Evolutionary conservation across 2,329 filamentous ascomycete species (phyloP), one percentile per base, ranked within the genome.

Genomic region (Sclerotinia spermophila): DNA sequence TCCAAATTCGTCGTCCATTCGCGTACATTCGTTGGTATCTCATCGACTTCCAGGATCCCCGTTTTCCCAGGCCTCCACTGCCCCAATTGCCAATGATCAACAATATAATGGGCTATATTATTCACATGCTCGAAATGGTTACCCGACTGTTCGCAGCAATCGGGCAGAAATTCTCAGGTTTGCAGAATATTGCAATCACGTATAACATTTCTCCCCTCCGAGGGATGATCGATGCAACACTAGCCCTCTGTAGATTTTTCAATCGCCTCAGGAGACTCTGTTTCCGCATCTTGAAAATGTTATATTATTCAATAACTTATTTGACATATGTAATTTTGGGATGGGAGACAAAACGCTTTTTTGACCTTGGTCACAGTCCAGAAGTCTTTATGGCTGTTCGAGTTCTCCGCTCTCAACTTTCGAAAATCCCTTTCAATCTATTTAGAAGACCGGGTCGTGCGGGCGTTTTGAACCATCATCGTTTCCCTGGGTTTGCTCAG

Each of bases 221-320:
- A 64, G 42, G 30, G 5, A 38, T 51, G 17, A n/a, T 13, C 7
- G 61, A 64, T 48, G 61, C 30, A 64, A 19, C n/a, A 51, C 8
- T 2, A 38, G 21, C 13, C 24, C 30, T n/a, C n/a, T 38, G 4
- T 24, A 45, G 13, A 3, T 27, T 51, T 3, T 27, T 38, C n/a
- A n/a, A n/a, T n/a, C 44, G 21, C 21, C 5, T 27, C 30, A 1
- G 5, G 21, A n/a, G 35, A 6, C 6, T 35, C 2, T 24, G n/a
- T n/a, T 1, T 0, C 33, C 30, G 13, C 13, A 21, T 19, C 30
- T 5, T 5, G 3, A 19, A 1, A n/a, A 0, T 44, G 6, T 6
- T 64, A n/a, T 13, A 0, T 30, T 3, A 5, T n/a, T 35, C 13
- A 15, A 21, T 6, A 0, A 3, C 2, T 11, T 51, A 19, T 17